Conservation (phyloP, 306 rosid genomes). For the Lotus japonicus region DNA sequence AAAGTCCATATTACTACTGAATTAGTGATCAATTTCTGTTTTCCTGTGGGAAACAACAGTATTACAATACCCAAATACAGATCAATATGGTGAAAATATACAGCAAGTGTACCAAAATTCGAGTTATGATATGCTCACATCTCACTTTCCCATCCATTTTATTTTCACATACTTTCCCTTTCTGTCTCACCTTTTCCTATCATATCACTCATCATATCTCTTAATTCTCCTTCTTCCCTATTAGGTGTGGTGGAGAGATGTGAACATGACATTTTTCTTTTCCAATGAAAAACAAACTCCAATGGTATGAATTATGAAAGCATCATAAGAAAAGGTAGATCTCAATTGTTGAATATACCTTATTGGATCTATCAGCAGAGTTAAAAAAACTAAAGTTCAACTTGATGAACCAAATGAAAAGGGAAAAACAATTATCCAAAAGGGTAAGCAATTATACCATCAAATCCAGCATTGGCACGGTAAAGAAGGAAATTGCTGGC, state of each 20-base stretch:
- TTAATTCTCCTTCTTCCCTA: too few species aligned
- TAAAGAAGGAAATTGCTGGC: slow-evolving; percentile 60
- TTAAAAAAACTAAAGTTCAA: not conserved
- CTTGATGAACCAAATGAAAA: not conserved
- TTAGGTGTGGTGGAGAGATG: too few species aligned
- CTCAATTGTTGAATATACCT: too few species aligned
- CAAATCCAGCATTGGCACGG: slow-evolving; percentile 49
- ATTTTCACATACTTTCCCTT: too few species aligned
- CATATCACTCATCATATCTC: too few species aligned
- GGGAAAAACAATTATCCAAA: not conserved
- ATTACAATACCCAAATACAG: not conserved
- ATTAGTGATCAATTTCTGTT: not conserved
- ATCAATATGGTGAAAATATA: not conserved
- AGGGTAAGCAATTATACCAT: slow-evolving; percentile 40
- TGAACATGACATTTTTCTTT: too few species aligned
- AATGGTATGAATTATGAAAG: not conserved
- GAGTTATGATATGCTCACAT: too few species aligned
- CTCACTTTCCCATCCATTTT: too few species aligned
- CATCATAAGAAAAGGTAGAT: not conserved
- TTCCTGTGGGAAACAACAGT: not conserved
- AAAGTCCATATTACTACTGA: not conserved
- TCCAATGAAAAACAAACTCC: not conserved
- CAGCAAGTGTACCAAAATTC: not conserved
- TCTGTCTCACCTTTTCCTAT: too few species aligned
- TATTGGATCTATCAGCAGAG: not conserved